phyloP scores from a whole-genome alignment of 345 rosid species.

The Aquilaria sinensis region DNA sequence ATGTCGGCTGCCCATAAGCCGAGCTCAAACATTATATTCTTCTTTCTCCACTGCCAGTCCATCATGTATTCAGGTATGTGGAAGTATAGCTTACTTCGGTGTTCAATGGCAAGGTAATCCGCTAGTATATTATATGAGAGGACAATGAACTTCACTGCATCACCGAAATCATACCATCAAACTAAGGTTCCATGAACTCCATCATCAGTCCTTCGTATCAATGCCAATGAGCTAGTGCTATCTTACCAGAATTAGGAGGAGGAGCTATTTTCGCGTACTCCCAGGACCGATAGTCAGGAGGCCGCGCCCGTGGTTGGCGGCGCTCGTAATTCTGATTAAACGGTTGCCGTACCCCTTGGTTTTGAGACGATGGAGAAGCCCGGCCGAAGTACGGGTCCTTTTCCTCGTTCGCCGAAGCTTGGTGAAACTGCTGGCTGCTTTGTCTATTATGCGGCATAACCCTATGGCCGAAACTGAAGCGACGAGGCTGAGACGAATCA shows the following conservation, averaged over 20 bases:
- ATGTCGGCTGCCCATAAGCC: slow-evolving; percentile 90
- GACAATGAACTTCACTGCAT: slow-evolving; percentile 68
- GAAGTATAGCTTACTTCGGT: slow-evolving; percentile 67
- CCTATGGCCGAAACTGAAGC: slow-evolving; percentile 11
- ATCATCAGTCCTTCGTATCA: neutral
- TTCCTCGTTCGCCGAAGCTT: slow-evolving; percentile 27
- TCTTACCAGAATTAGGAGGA: slow-evolving; percentile 53
- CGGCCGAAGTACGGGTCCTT: slow-evolving; percentile 26
- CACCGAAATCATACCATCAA: slow-evolving; percentile 10
- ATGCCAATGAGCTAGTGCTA: neutral
- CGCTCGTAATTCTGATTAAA: slow-evolving; percentile 32
- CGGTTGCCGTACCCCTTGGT: slow-evolving; percentile 25
- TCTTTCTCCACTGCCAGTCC: slow-evolving; percentile 85
- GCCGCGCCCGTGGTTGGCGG: slow-evolving; percentile 38
- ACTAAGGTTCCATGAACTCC: neutral
- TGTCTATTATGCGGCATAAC: slow-evolving; percentile 17
- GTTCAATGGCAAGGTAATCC: slow-evolving; percentile 78
- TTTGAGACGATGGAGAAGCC: slow-evolving; percentile 27
- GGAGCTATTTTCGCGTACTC: slow-evolving; percentile 48
- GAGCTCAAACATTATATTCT: slow-evolving; percentile 69
- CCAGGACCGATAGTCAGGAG: slow-evolving; percentile 68
- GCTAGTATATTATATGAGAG: slow-evolving; percentile 90
- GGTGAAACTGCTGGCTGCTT: slow-evolving; percentile 22
- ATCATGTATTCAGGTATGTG: slow-evolving; percentile 74
- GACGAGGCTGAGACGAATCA: slow-evolving; percentile 17